Conservation (phyloP, 345 rosid genomes). For the Tarenaya hassleriana region DNA sequence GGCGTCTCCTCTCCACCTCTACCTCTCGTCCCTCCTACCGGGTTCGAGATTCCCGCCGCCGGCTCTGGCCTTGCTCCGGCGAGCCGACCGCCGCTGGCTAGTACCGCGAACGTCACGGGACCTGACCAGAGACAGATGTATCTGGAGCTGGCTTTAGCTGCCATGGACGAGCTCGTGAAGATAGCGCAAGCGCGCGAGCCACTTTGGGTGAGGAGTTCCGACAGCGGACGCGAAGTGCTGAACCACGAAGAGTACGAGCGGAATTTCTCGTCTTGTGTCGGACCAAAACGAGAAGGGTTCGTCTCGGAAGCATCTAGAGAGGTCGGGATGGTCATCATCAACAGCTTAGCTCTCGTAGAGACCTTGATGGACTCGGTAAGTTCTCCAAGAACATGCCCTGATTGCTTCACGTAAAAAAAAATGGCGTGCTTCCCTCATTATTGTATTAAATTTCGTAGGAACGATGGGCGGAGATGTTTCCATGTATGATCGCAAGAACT, state of each 20-base stretch:
- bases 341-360: constrained; percentile 87
- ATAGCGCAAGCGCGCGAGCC: constrained; percentile 70
- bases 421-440: not conserved
- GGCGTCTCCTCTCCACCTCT: not conserved
- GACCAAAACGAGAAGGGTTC: constrained; percentile 61
- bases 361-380: constrained; percentile 92
- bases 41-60: constrained; percentile 32
- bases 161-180: constrained; percentile 88
- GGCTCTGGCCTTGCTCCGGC: constrained; percentile 16
- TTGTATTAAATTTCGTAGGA: constrained; percentile 32
- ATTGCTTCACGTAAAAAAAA: no score
- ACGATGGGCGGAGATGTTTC: constrained; percentile 99
- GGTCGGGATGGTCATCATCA: constrained; percentile 71
- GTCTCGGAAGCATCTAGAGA: constrained; percentile 81
- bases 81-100: constrained; percentile 23
- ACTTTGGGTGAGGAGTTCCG: constrained; percentile 67
- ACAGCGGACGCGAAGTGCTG: constrained; percentile 44
- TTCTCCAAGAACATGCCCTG: not conserved
- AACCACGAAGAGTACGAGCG: constrained; percentile 71
- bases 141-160: constrained; percentile 76
- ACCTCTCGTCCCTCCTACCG: not conserved
- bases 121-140: constrained; percentile 63
- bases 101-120: constrained; percentile 23
- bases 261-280: constrained; percentile 61
- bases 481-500: constrained; percentile 69